Percentiles rank a stretch among this genome's conserved stretches.
These are phyloP conservation scores for Podospora bellae-mahoneyi DNA, from an alignment of 495 filamentous ascomycete species.

Conservation along the genomic window DNA sequence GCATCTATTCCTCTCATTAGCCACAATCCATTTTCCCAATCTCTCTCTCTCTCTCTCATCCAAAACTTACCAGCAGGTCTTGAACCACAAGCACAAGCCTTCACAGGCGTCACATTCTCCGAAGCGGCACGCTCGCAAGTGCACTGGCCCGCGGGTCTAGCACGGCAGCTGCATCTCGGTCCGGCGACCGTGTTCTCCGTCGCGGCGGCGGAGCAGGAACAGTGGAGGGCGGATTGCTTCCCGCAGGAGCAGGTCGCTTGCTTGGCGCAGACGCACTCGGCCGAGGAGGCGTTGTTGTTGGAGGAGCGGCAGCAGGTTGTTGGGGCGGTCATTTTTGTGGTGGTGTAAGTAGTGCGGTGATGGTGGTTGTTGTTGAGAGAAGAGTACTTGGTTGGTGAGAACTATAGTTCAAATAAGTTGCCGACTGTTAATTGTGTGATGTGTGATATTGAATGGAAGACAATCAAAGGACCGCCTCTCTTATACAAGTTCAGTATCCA, in stretches of 20 bases:
- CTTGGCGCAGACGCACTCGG: slow-evolving; percentile 50
- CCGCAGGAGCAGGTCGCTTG: slow-evolving; percentile 83
- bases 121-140: slow-evolving; percentile 69
- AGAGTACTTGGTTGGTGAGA: slow-evolving; percentile 1
- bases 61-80: slow-evolving; percentile 60
- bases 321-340: slow-evolving; percentile 24
- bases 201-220: slow-evolving; percentile 74
- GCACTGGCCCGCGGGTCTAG: slow-evolving; percentile 72
- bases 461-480: slow-evolving; percentile 3
- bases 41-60: too few relatives aligned
- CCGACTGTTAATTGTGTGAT: not conserved
- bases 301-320: slow-evolving; percentile 47
- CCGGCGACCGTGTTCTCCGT: slow-evolving; percentile 70
- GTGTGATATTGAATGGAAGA: not conserved
- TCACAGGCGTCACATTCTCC: slow-evolving; percentile 63
- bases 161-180: slow-evolving; percentile 79
- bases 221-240: slow-evolving; percentile 77
- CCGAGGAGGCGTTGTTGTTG: slow-evolving; percentile 36
- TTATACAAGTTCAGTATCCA: slow-evolving; percentile 14
- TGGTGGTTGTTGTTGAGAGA: not conserved
- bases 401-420: not conserved
- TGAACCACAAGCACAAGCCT: slow-evolving; percentile 72
- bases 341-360: slow-evolving; percentile 8
- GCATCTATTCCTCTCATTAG: slow-evolving; percentile 50
- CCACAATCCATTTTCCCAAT: not conserved